Evolutionary conservation across 306 rosid species (phyloP), one percentile per base, ranked within the genome.

Genomic region (Argentina anserina): DNA sequence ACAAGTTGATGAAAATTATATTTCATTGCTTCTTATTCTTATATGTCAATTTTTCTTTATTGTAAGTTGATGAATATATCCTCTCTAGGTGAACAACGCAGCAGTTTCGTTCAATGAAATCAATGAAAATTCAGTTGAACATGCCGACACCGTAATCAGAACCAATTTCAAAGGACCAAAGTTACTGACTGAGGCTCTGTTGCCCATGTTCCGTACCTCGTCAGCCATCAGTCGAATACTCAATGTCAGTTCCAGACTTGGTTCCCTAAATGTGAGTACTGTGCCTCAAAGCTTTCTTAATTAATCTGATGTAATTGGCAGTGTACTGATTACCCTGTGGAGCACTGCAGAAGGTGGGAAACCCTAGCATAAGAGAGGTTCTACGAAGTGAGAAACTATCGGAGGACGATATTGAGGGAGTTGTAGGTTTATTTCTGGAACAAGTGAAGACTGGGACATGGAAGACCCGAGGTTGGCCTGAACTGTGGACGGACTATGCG

Each of bases 401-500:
- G 63, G 97, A 88, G 67, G 89, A 78, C 20, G 77, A 88, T 0
- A 83, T 91, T 0, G 87, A 87, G 1, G 78, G 60, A 52, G 67
- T 86, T 31, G 91, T 83, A 41, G 77, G 50, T 1, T 72, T 23
- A 67, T 94, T 94, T 76, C 73, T 83, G 0, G 52, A 80, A 15
- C 85, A 82, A 21, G 97, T 87, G 73, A 87, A 72, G 82, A 78
- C 68, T 0, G 95, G 93, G 28, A 80, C 52, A 5, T 94, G 99
- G 99, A 73, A 79, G 78, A 80, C 67, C 7, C 5, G 66, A 64
- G 99, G 99, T 23, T 94, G 99, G 99, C 99, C 99, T 2, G 73
- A 74, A 13, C 13, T 88, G 14, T 94, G 99, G 99, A 91, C 99
- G 0, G 99, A 88, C 7, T 94, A 94, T n/a, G 91, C 99, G 0